Evolutionary conservation across 192 early-diverging fungal genomes (phyloP).

Genomic region (Chytriomyces sp.): DNA sequence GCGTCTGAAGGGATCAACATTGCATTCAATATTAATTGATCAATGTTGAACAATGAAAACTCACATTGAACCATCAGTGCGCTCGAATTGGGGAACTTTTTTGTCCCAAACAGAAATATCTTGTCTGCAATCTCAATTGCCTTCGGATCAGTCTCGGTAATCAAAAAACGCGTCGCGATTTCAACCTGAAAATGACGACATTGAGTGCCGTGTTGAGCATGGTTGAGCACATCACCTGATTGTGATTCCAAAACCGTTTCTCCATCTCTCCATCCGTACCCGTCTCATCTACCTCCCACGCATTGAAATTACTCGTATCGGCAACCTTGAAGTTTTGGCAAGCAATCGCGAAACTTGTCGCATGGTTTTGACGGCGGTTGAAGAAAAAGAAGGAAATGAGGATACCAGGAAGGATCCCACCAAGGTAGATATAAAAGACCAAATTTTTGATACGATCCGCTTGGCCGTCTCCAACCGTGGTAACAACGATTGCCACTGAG

Average conservation of each 20-base stretch:
- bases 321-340: slow-evolving; percentile 26
- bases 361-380: slow-evolving; percentile 16
- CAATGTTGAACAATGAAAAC: neutral
- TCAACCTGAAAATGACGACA: slow-evolving; percentile 29
- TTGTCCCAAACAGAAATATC: slow-evolving; percentile 31
- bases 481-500: slow-evolving; percentile 22
- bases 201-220: neutral
- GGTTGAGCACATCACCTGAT: slow-evolving; percentile 9
- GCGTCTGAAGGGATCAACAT: slow-evolving; percentile 4
- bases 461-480: neutral
- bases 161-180: slow-evolving; percentile 33
- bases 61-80: slow-evolving; percentile 32
- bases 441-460: neutral
- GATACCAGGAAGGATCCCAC: slow-evolving; percentile 6
- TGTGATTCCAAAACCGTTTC: slow-evolving; percentile 28
- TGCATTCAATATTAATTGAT: neutral
- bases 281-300: slow-evolving; percentile 28
- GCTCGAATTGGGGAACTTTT: slow-evolving; percentile 33
- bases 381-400: slow-evolving; percentile 11
- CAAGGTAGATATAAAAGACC: slow-evolving; percentile 25
- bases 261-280: slow-evolving; percentile 18
- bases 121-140: slow-evolving; percentile 29
- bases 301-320: slow-evolving; percentile 11
- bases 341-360: slow-evolving; percentile 28
- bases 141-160: slow-evolving; percentile 4